Conservation (phyloP, 345 rosid species). For the Lumnitzera littorea region DNA sequence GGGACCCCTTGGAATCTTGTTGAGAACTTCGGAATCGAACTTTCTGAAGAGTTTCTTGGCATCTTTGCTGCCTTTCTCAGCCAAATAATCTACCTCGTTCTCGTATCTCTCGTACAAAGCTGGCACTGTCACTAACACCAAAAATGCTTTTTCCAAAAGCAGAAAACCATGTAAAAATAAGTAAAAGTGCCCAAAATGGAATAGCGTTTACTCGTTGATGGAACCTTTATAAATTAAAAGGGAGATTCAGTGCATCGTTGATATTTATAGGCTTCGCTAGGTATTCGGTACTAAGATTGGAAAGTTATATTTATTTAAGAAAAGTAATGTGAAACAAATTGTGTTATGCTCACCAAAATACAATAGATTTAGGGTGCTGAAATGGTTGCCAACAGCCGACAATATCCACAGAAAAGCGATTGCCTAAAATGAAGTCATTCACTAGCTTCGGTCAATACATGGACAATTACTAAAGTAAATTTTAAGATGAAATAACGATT, state of each 20-base stretch:
- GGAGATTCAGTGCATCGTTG: too few relatives aligned
- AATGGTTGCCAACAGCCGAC: constrained; percentile 31
- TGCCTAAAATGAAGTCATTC: constrained; percentile 19
- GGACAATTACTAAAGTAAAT: too few relatives aligned
- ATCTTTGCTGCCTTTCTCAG: constrained; percentile 26
- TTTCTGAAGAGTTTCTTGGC: constrained; percentile 22
- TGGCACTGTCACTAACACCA: constrained; percentile 34
- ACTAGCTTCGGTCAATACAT: neutral
- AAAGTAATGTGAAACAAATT: too few relatives aligned
- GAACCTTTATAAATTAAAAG: neutral
- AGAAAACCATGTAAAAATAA: too few relatives aligned
- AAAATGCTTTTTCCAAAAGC: constrained; percentile 22
- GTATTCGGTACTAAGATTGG: too few relatives aligned
- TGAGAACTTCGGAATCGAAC: constrained; percentile 32
- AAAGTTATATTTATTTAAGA: too few relatives aligned
- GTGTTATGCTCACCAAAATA: constrained; percentile 29
- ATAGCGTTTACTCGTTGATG: too few relatives aligned
- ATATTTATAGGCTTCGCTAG: too few relatives aligned
- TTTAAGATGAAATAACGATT: too few relatives aligned
- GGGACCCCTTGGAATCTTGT: constrained; percentile 44
- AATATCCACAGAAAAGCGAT: constrained; percentile 33
- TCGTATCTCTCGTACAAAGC: constrained; percentile 32
- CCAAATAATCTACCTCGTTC: constrained; percentile 28
- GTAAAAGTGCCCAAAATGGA: neutral
- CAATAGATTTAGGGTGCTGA: constrained; percentile 34